phyloP scores from a whole-genome alignment of 495 filamentous ascomycete species.

The Annulohypoxylon bovei region DNA sequence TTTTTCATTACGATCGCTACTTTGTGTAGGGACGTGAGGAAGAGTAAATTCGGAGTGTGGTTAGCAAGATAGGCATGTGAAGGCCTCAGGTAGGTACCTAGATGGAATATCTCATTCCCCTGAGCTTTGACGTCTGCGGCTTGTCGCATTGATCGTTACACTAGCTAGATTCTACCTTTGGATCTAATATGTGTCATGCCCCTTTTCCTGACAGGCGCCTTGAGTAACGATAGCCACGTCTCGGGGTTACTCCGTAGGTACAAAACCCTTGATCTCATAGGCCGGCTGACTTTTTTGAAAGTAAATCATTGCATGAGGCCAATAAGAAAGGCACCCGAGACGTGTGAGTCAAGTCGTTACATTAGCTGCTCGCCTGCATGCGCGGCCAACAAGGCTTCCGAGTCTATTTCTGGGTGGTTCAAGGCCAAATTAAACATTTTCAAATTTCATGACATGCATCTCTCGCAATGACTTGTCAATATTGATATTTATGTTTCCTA shows the following conservation, averaged over 20 bases:
- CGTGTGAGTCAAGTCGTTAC: conserved; percentile 19
- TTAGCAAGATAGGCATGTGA: no score
- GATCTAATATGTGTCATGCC: not conserved
- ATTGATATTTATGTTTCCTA: conserved; percentile 2
- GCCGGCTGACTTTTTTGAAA: not conserved
- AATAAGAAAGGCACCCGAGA: conserved; percentile 22
- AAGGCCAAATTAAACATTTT: conserved; percentile 25
- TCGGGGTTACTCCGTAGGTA: conserved; percentile 11
- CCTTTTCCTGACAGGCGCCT: conserved; percentile 12
- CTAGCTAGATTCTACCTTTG: not conserved
- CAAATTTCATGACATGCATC: conserved; percentile 29
- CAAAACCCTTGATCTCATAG: conserved; percentile 9
- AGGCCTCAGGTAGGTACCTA: no score
- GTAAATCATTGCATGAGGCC: conserved; percentile 7
- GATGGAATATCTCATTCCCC: no score
- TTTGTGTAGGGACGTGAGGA: conserved; percentile 69
- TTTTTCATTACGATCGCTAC: conserved; percentile 65
- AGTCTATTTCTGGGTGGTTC: conserved; percentile 24
- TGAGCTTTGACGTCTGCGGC: not conserved
- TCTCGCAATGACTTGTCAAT: conserved; percentile 34
- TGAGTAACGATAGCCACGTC: conserved; percentile 35
- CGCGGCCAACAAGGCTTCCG: conserved; percentile 23
- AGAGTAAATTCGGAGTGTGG: conserved; percentile 59
- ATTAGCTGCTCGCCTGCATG: conserved; percentile 18
- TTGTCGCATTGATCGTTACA: not conserved